Base-by-base conservation (phyloP, 169 alveolate species). In the Babesia bigemina region DNA sequence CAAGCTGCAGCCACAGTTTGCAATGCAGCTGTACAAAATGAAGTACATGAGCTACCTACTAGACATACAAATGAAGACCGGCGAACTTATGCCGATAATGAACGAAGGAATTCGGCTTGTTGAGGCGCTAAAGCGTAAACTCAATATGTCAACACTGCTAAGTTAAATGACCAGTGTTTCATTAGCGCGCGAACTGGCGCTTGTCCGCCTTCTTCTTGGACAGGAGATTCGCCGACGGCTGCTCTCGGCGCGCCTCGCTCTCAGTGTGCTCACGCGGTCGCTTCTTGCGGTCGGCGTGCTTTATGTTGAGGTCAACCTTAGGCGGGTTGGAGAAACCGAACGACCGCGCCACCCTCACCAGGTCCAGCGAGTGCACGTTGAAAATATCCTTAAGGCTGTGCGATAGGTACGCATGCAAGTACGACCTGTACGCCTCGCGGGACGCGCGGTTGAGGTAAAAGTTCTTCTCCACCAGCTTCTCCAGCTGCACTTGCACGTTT, bases 321-420 rank as follows among this genome's bases (percentile, higher is more conserved):
- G 99, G 99, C 21, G 98, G 99, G 61, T 89, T 85, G n/a, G 95
- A 91, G 59, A 97, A 93, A 16, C 99, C 99, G 77, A 96, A 97
- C 39, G 97, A 87, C 78, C 92, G 86, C 60, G 99, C 97, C 22
- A 97, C 95, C 81, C 95, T 90, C 71, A 93, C 94, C 74, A 98
- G 91, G 87, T 98, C 99, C 74, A 97, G 89, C 53, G 97, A 86
- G 79, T 96, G 96, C 45, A 97, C 99, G 76, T 98, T 97, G 72
- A 96, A 98, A 63, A 96, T 94, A 65, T 97, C 99, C 86, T 97
- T 97, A 63, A 93, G 92, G 24, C 96, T 93, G 73, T 98, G 99
- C 19, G 99, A 94, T 42, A 97, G 92, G 66, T 98, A 97, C 16
- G 99, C 97, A 95, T 94, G 86, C 55, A 96, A 88, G 84, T 95